These are phyloP conservation scores for Rhizoctonia solani DNA, from an alignment of 1,284 basidiomycete species.

Conservation along the genomic window DNA sequence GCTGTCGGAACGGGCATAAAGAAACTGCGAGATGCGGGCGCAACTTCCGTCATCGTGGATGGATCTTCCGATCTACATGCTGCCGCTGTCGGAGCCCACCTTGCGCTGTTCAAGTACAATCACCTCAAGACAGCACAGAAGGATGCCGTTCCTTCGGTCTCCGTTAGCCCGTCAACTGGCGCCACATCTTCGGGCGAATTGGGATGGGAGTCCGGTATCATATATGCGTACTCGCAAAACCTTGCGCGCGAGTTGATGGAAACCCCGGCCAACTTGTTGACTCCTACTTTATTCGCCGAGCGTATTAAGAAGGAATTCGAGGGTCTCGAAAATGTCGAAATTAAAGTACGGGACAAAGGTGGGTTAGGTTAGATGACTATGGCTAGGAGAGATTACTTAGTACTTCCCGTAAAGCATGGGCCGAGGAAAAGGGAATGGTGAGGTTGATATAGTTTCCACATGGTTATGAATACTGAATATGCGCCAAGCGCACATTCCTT, in stretches of 20 bases:
- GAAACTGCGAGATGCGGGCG: constrained; percentile 51
- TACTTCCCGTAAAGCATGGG: constrained; percentile 61
- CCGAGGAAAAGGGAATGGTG: constrained; percentile 80
- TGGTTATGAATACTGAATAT: not conserved
- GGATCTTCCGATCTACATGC: constrained; percentile 59
- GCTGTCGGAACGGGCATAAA: constrained; percentile 65
- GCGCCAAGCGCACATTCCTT: constrained; percentile 72
- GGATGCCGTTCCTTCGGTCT: constrained; percentile 39
- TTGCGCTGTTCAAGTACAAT: constrained; percentile 73
- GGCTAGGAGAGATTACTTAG: not conserved
- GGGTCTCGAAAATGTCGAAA: constrained; percentile 68
- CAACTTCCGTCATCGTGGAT: constrained; percentile 64
- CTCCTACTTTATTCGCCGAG: constrained; percentile 76
- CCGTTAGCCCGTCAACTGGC: constrained; percentile 5
- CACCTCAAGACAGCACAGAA: constrained; percentile 63
- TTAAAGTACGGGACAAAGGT: constrained; percentile 79
- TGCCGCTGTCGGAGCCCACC: constrained; percentile 74
- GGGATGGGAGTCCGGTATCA: constrained; percentile 67
- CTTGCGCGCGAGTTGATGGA: constrained; percentile 85
- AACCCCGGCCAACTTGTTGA: constrained; percentile 81
- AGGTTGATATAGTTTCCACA: not conserved
- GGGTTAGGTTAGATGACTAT: constrained; percentile 32
- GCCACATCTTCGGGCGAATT: constrained; percentile 21
- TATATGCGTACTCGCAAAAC: constrained; percentile 83
- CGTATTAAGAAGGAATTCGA: constrained; percentile 70